Conservation (phyloP, 2,329 filamentous ascomycete genomes). For the Capronia coronata region DNA sequence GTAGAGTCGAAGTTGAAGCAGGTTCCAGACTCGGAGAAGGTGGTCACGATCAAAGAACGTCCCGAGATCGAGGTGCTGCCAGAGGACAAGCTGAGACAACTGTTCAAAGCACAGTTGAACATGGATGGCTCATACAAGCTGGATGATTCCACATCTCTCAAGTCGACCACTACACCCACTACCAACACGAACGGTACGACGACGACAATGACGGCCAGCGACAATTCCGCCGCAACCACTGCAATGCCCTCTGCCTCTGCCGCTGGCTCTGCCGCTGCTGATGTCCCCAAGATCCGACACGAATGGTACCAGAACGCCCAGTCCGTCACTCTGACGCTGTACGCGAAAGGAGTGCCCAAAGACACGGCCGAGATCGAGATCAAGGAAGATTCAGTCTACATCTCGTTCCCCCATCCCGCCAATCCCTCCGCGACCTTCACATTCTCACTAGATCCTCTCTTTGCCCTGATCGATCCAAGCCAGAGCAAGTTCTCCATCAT, state of each 20-base stretch:
- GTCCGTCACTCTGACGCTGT: constrained; percentile 57
- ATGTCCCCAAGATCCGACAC: constrained; percentile 54
- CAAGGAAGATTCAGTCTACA: constrained; percentile 40
- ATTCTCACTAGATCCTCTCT: constrained; percentile 61
- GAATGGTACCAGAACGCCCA: constrained; percentile 63
- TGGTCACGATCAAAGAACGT: constrained; percentile 46
- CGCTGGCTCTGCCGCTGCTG: not conserved
- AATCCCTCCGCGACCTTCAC: constrained; percentile 49
- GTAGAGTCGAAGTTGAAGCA: constrained; percentile 46
- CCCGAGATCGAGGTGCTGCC: constrained; percentile 45
- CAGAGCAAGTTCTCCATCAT: constrained; percentile 60
- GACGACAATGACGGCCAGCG: constrained; percentile 1
- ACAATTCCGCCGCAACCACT: not conserved
- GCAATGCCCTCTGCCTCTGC: constrained; percentile 11
- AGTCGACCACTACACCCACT: not conserved
- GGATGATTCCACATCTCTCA: constrained; percentile 7
- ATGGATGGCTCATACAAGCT: constrained; percentile 23
- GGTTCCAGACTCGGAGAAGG: constrained; percentile 44
- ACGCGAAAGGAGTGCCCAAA: constrained; percentile 53
- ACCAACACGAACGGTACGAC: not conserved
- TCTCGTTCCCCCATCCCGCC: constrained; percentile 53
- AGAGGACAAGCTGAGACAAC: constrained; percentile 35
- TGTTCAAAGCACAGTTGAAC: constrained; percentile 32
- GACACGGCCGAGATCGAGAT: constrained; percentile 21
- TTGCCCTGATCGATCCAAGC: constrained; percentile 55